Evolutionary conservation across 2,329 filamentous ascomycete genomes (phyloP).

Genomic region (Ceratocystis huliohia): DNA sequence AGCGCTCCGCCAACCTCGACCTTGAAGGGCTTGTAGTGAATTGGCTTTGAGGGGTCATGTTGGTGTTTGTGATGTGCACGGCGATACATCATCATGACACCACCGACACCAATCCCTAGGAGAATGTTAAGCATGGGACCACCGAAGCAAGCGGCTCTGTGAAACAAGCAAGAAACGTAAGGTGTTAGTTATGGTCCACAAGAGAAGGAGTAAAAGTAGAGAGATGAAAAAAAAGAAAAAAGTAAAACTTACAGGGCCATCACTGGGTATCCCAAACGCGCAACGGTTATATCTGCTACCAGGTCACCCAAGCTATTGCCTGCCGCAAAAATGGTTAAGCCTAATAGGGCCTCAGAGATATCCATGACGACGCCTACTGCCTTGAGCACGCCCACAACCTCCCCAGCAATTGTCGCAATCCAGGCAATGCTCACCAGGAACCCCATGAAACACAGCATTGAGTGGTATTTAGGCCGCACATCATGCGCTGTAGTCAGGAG

Average conservation of each 20-base stretch:
- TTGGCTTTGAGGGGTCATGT: conserved; percentile 47
- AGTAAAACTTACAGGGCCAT: conserved; percentile 59
- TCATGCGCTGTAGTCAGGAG: conserved; percentile 55
- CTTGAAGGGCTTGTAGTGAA: conserved; percentile 62
- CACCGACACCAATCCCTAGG: conserved; percentile 82
- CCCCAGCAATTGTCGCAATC: conserved; percentile 90
- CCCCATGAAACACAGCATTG: conserved; percentile 72
- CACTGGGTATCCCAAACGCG: conserved; percentile 82
- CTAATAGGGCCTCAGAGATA: conserved; percentile 89
- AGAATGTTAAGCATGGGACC: conserved; percentile 97
- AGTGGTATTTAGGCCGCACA: conserved; percentile 59
- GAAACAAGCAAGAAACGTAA: conserved; percentile 3
- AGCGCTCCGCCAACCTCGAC: conserved; percentile 77
- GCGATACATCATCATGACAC: conserved; percentile 72
- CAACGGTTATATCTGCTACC: conserved; percentile 88
- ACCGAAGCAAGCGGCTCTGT: conserved; percentile 81
- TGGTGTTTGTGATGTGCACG: conserved; percentile 54
- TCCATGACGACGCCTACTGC: conserved; percentile 80
- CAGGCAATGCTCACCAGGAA: conserved; percentile 87
- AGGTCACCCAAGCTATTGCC: conserved; percentile 91
- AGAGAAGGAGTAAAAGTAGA: not conserved
- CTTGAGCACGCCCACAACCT: conserved; percentile 91
- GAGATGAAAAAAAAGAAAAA: not conserved
- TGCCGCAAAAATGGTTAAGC: conserved; percentile 89
- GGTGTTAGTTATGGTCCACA: not conserved